Conservation (phyloP, 2,329 filamentous ascomycete genomes). For the Aspergillus glaucus region DNA sequence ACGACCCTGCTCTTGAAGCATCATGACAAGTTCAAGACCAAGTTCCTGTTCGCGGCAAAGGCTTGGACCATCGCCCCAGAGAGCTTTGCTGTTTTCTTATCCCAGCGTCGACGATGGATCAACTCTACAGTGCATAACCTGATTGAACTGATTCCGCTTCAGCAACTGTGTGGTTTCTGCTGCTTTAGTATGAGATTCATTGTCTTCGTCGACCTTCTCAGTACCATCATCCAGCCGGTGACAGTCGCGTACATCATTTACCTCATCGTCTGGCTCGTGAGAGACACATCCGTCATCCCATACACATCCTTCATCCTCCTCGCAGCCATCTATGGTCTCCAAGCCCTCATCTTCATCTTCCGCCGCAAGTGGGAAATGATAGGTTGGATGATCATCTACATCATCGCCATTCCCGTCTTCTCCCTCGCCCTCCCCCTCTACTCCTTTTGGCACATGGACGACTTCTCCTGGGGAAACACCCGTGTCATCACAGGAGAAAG, state of each 20-base stretch:
- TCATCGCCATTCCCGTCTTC: constrained; percentile 86
- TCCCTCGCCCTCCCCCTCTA: constrained; percentile 85
- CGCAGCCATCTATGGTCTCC: constrained; percentile 92
- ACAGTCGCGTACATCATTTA: constrained; percentile 86
- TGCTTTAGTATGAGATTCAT: constrained; percentile 99
- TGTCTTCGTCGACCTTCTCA: constrained; percentile 88
- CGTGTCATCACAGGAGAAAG: constrained; percentile 92
- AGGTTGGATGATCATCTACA: constrained; percentile 97
- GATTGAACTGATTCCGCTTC: constrained; percentile 86
- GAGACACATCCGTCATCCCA: constrained; percentile 61
- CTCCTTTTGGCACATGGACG: constrained; percentile 99
- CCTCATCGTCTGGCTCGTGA: constrained; percentile 67
- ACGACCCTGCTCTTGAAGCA: constrained; percentile 90
- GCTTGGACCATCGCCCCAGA: constrained; percentile 97
- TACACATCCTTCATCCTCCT: constrained; percentile 84
- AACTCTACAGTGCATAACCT: constrained; percentile 98
- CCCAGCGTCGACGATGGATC: constrained; percentile 98
- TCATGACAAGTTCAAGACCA: constrained; percentile 94
- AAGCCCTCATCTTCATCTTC: constrained; percentile 93
- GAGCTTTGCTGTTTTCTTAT: constrained; percentile 89
- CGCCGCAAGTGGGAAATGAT: constrained; percentile 99
- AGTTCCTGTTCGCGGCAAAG: constrained; percentile 86
- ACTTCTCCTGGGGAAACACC: constrained; percentile 99
- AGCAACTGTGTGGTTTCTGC: constrained; percentile 97
- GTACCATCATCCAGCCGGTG: constrained; percentile 85